These are phyloP conservation scores for Agrocybe praecox DNA, from an alignment of 768 basidiomycete genomes.

Conservation along the genomic window DNA sequence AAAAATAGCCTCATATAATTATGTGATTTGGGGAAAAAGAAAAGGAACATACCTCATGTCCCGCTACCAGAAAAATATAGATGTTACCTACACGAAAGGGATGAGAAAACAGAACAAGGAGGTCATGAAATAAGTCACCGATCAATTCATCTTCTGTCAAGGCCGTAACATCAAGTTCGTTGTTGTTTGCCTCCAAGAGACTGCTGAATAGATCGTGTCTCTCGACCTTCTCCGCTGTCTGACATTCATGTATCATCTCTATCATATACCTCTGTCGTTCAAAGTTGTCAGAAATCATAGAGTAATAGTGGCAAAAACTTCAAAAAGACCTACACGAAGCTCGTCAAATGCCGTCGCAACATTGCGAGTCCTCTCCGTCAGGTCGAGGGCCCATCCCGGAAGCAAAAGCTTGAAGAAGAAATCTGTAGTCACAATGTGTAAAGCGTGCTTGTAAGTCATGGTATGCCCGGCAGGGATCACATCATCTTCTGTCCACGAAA, in stretches of 20 bases:
- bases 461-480: constrained; percentile 42
- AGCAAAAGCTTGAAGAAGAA: constrained; percentile 38
- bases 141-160: constrained; percentile 47
- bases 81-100: constrained; percentile 36
- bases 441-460: constrained; percentile 50
- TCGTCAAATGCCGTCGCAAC: constrained; percentile 43
- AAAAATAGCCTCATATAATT: constrained; percentile 35
- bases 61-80: constrained; percentile 60
- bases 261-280: constrained; percentile 40
- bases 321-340: constrained; percentile 34
- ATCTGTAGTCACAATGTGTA: constrained; percentile 43
- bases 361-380: constrained; percentile 33
- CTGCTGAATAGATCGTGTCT: constrained; percentile 55
- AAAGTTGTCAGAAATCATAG: not conserved
- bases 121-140: constrained; percentile 19
- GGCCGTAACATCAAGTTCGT: constrained; percentile 31
- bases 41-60: constrained; percentile 50
- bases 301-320: no score
- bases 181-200: constrained; percentile 51
- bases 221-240: constrained; percentile 35
- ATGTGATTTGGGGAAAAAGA: constrained; percentile 37
- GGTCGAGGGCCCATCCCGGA: constrained; percentile 39
- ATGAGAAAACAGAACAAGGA: not conserved
- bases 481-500: constrained; percentile 48
- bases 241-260: constrained; percentile 55